Evolutionary conservation across 768 basidiomycete species (phyloP).

Genomic region (Amanita jacksonii): DNA sequence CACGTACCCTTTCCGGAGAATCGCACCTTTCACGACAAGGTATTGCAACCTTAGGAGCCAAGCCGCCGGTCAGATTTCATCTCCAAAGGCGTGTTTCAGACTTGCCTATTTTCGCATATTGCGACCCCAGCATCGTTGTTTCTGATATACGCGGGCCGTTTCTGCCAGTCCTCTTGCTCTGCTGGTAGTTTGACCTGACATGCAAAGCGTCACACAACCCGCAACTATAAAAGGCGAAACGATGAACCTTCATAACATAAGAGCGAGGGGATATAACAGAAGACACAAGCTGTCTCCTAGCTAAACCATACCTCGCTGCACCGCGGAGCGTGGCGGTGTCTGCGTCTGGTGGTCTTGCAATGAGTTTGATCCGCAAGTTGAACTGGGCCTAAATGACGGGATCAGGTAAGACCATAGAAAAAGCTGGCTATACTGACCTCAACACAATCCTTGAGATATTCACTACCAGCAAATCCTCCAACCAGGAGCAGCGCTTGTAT

Average conservation of each 20-base stretch:
- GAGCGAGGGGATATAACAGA: slow-evolving; percentile 75
- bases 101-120: slow-evolving; percentile 80
- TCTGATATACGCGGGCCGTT: slow-evolving; percentile 78
- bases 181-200: slow-evolving; percentile 78
- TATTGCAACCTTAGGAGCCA: slow-evolving; percentile 61
- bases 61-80: slow-evolving; percentile 11
- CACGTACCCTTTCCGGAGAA: slow-evolving; percentile 73
- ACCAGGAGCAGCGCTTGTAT: slow-evolving; percentile 84
- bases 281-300: slow-evolving; percentile 66
- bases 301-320: slow-evolving; percentile 81
- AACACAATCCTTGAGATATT: slow-evolving; percentile 74
- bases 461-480: slow-evolving; percentile 82
- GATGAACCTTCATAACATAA: slow-evolving; percentile 75
- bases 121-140: slow-evolving; percentile 66
- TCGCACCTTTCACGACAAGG: slow-evolving; percentile 79
- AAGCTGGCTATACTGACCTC: slow-evolving; percentile 37
- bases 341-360: slow-evolving; percentile 77
- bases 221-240: not conserved
- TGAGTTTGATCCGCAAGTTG: slow-evolving; percentile 53
- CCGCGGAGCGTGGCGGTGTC: slow-evolving; percentile 86
- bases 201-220: slow-evolving; percentile 2
- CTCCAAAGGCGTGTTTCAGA: slow-evolving; percentile 12
- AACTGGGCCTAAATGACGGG: slow-evolving; percentile 47
- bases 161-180: slow-evolving; percentile 74
- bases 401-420: slow-evolving; percentile 9